These are phyloP conservation scores for Plasmodium gonderi DNA, from an alignment of 169 alveolate genomes.

Conservation along the genomic window DNA sequence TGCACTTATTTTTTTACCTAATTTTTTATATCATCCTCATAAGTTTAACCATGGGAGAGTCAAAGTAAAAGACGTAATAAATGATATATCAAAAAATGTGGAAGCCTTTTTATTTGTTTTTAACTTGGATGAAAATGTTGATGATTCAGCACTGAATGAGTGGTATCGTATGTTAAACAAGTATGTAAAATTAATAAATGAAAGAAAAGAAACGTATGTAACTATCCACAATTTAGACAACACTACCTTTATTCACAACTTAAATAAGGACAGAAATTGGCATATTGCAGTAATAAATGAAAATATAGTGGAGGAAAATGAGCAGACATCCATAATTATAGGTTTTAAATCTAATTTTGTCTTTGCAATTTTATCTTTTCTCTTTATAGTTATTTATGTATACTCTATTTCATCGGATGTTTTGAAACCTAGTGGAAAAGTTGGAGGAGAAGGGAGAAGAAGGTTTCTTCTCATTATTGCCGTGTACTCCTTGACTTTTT, in stretches of 20 bases:
- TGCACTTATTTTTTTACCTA: slow-evolving; percentile 28
- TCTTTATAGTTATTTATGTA: slow-evolving; percentile 25
- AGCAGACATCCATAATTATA: not conserved
- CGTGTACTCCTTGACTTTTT: slow-evolving; percentile 1
- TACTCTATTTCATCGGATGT: not conserved
- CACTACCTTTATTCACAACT: not conserved
- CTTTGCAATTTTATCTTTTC: slow-evolving; percentile 22
- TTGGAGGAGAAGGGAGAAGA: not conserved
- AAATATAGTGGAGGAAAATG: slow-evolving; percentile 22
- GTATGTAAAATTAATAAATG: slow-evolving; percentile 12
- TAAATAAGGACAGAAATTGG: not conserved
- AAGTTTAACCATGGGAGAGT: not conserved
- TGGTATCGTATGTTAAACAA: slow-evolving; percentile 35
- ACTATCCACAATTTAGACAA: slow-evolving; percentile 9
- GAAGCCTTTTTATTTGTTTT: slow-evolving; percentile 53
- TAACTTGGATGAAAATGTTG: slow-evolving; percentile 20
- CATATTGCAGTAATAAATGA: slow-evolving; percentile 16
- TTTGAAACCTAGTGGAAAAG: not conserved
- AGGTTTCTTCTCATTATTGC: not conserved
- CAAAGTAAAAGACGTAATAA: not conserved
- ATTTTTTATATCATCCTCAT: slow-evolving; percentile 62
- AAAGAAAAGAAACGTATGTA: not conserved
- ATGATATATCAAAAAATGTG: not conserved
- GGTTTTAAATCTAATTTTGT: slow-evolving; percentile 38
- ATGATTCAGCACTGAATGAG: slow-evolving; percentile 6